Base-by-base conservation (phyloP, 495 filamentous ascomycete species). In the Cetradonia linearis region DNA sequence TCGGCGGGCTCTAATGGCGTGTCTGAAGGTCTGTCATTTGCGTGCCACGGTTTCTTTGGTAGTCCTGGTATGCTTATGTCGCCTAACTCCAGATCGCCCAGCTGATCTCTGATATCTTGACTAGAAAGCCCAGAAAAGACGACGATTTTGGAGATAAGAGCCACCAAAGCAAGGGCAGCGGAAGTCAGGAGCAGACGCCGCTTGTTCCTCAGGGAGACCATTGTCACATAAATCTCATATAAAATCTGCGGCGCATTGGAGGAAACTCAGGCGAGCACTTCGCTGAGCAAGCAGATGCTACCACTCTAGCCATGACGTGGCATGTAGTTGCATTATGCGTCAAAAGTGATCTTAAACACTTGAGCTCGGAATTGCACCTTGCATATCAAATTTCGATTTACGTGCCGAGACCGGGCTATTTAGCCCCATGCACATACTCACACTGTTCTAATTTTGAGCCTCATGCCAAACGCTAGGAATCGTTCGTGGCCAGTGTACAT, bases 11-110 rank as follows among this genome's bases (percentile, higher is more conserved):
- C 59, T 27, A 60, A 49, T 3, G 62, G 50, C 9, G 52, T 66
- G 16, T 65, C 64, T 36, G 50, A 31, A 13, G 62, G 40, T 25
- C 49, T 56, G 27, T 65, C 64, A 30, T 47, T 55, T 5, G 56
- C 60, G 42, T 68, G 66, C 66, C 66, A 68, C 63, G 66, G 64
- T 50, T 66, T 66, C 53, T 60, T 61, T 42, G 46, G 30, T 50
- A 49, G 37, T 18, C 66, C 63, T 20, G 64, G 66, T 62, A 68
- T 62, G 13, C 54, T 36, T 58, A 68, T 62, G n/a, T 64, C 53
- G 18, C 57, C 37, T 31, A 68, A 42, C 25, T 58, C 16, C 9
- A 38, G 10, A 23, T 63, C 52, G 10, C 58, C 48, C 42, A 68
- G 30, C 20, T 59, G 58, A 37, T 52, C 36, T 46, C 46, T 60